A percentile compares a stretch with the other conserved stretches of the same genome.
These are phyloP conservation scores for Murraya koenigii DNA, from an alignment of 345 rosid genomes.

Conservation along the genomic window DNA sequence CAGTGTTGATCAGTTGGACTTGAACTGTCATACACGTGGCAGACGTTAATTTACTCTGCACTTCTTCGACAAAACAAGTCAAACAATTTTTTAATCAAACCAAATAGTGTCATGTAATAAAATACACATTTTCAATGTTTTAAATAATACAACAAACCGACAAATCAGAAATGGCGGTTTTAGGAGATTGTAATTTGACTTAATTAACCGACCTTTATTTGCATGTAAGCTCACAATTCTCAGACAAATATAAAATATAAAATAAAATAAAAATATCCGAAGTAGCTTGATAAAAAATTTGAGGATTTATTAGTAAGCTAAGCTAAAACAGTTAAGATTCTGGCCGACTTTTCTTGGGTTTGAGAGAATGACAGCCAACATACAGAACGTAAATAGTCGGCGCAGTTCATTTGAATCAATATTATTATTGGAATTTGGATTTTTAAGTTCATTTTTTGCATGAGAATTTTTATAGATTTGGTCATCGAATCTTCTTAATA, in stretches of 20 bases:
- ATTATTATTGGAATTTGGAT: neutral
- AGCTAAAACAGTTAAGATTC: conserved; percentile 30
- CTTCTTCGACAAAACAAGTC: conserved; percentile 17
- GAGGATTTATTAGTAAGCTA: conserved; percentile 17
- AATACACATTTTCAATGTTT: neutral
- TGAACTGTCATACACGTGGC: conserved; percentile 47
- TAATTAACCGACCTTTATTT: conserved; percentile 38
- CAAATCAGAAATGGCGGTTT: conserved; percentile 48
- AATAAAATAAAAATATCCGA: neutral
- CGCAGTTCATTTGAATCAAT: conserved; percentile 1
- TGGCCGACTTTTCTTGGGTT: conserved; percentile 50
- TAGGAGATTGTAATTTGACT: conserved; percentile 23
- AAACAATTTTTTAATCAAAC: conserved; percentile 23
- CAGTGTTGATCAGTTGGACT: conserved; percentile 12
- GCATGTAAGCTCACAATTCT: conserved; percentile 10
- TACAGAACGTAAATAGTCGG: conserved; percentile 40
- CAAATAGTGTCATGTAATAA: neutral
- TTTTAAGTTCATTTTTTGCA: neutral
- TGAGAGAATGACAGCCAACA: conserved; percentile 49
- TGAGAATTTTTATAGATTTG: neutral
- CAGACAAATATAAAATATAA: neutral
- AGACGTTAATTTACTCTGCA: conserved; percentile 21
- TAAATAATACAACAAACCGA: conserved; percentile 36
- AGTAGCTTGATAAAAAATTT: neutral
- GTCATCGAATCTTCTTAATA: neutral